Base-by-base conservation (phyloP, 2,329 filamentous ascomycete species). In the Neofusicoccum parvum region DNA sequence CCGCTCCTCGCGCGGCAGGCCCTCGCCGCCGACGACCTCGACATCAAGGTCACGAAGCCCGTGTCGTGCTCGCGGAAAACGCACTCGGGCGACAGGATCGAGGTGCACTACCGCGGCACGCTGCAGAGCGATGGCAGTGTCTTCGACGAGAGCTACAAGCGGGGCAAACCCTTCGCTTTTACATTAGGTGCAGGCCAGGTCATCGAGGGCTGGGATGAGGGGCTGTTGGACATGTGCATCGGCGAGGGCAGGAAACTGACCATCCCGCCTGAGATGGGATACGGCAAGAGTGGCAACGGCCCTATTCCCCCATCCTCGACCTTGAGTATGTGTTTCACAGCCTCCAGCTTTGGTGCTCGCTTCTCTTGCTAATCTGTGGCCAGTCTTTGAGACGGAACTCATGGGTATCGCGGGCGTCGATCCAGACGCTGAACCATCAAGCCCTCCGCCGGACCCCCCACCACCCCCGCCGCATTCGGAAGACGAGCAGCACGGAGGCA, bases 191-290 rank as follows among this genome's bases (percentile, higher is more conserved):
- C 84, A 64, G 94, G 94, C 51, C 88, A 91, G 78, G 95, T 98
- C 67, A 99, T 99, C 80, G 93, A 95, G 83, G 94, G 94, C 74
- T 97, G 94, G 94, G 94, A 98, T 73, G 83, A 96, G 75, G 94
- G 94, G 62, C 86, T 98, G 27, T 76, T 96, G 51, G 92, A 94
- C 75, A 98, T 98, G 94, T 98, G 94, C 80, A 90, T 95, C 72
- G 95, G 95, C 69, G 94, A 99, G 85, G 97, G 97, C 88, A 87
- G 80, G 80, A 94, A 88, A 66, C 82, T 99, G 76, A 98, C 92
- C 34, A 95, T 99, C 62, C 92, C 93, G 60, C 93, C 94, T 23
- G 90, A 92, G 76, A 87, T 89, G 75, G 94, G 89, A 59, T 98
- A 97, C 76, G 94, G 94, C 67, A 82, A 88, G 69, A 86, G 90